Base-by-base conservation (phyloP, 768 basidiomycete genomes). In the Leucocoprinus sp. region DNA sequence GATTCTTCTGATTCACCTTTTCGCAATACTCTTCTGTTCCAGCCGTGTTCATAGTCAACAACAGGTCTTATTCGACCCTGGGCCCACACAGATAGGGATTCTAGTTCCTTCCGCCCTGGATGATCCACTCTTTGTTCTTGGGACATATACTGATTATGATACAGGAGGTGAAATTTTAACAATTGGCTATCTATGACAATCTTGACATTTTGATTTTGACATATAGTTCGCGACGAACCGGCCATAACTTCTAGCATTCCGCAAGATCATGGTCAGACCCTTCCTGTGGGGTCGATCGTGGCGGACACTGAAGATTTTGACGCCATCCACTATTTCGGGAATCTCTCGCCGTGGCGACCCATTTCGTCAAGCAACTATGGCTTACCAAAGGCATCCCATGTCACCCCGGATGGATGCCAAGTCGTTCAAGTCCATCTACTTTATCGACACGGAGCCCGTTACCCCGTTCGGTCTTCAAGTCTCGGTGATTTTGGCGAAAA, bases 391-490 rank as follows among this genome's bases (percentile, higher is more conserved):
- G 58, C 76, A 5, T 70, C 72, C 9, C 66, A 72, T 1, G 34
- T 63, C 11, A 62, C 76, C n/a, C 77, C 76, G 0, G 57, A 60
- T 1, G 69, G 69, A 0, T 80, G 76, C 50, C 59, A 60, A 26
- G 51, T 80, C 38, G 65, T 64, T 2, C 71, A 70, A 37, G 69
- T 74, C n/a, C 80, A 84, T 54, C 56, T 85, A 40, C 59, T 85
- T 42, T 79, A 85, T 56, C 74, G 82, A 5, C 83, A 85, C 54
- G 84, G 82, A 27, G 82, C 82, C 4, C 65, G 84, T 22, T 76
- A 74, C 54, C 72, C 78, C n/a, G 78, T n/a, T 5, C 31, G n/a
- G 11, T 8, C 75, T 0, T 58, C 62, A 3, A 71, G 63, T 48
- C 55, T 71, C 18, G 69, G 67, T 8, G 61, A 59, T 9, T 67